Evolutionary conservation across 371 early-diverging fungal species (phyloP).

Genomic region (Mortierella polycephala): DNA sequence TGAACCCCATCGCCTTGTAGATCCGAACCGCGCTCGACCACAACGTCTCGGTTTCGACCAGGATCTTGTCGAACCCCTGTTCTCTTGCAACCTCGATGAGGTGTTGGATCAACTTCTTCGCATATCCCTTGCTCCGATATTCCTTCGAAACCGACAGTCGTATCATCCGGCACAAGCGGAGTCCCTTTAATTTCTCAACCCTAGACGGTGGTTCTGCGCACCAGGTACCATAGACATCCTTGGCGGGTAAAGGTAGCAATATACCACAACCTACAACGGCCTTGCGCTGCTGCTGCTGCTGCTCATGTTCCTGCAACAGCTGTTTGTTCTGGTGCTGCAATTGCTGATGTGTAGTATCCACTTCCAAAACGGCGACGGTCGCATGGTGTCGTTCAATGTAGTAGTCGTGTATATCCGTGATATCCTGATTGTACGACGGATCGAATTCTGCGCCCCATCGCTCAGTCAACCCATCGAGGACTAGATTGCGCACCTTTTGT

Average conservation of each 20-base stretch:
- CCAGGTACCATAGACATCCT: slow-evolving; percentile 43
- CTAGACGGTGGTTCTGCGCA: slow-evolving; percentile 17
- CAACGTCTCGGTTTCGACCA: slow-evolving; percentile 37
- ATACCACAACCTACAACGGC: slow-evolving; percentile 35
- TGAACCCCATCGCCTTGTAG: slow-evolving; percentile 32
- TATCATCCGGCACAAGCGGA: slow-evolving; percentile 42
- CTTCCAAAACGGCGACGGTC: slow-evolving; percentile 37
- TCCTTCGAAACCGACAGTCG: slow-evolving; percentile 35
- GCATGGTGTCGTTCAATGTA: slow-evolving; percentile 31
- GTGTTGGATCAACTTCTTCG: slow-evolving; percentile 26
- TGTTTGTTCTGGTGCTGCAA: background rate
- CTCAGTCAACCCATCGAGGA: slow-evolving; percentile 38
- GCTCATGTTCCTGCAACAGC: background rate
- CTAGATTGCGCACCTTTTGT: slow-evolving; percentile 18
- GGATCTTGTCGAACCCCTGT: slow-evolving; percentile 23
- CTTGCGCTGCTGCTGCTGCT: background rate
- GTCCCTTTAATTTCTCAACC: background rate
- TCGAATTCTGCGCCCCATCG: slow-evolving; percentile 45
- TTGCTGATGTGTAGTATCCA: background rate
- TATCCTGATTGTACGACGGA: slow-evolving; percentile 34
- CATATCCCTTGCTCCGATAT: slow-evolving; percentile 36
- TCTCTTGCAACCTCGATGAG: slow-evolving; percentile 19
- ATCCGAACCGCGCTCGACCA: slow-evolving; percentile 49
- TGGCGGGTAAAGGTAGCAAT: slow-evolving; percentile 41
- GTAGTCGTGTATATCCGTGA: slow-evolving; percentile 36